A percentile compares a stretch with the other conserved stretches of the same genome.
Evolutionary conservation across 352 stramenopile genomes (phyloP).

Genomic region (Phytophthora vignae): DNA sequence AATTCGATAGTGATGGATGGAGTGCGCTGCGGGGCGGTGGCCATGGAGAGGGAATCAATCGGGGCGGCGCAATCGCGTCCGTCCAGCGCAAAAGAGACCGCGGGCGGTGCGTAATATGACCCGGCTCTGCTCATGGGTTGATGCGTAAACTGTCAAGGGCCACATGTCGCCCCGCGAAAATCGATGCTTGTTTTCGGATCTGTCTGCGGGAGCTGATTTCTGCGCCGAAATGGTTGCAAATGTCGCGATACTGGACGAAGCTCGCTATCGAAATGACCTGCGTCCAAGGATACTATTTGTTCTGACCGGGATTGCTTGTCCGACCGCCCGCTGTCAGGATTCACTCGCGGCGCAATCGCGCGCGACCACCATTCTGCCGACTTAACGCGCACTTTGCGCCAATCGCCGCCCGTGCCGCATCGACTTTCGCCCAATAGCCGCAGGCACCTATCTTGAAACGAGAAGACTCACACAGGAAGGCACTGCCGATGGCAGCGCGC

Average conservation of each 20-base stretch:
- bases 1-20: conserved; percentile 16
- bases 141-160: conserved; percentile 7
- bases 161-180: conserved; percentile 1
- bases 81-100: conserved; percentile 3
- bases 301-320: conserved; percentile 4
- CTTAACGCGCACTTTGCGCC: conserved; percentile 3
- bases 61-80: conserved; percentile 14
- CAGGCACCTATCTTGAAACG: too few relatives aligned
- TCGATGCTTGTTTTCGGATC: conserved; percentile 9
- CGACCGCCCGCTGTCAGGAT: not conserved
- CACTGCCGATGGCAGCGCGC: not conserved
- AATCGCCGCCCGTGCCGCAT: not conserved
- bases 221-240: not conserved
- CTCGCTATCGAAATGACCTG: not conserved
- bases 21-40: not conserved
- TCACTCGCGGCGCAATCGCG: not conserved
- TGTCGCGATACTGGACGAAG: too few relatives aligned
- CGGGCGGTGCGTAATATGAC: conserved; percentile 7
- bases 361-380: conserved; percentile 10
- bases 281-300: not conserved
- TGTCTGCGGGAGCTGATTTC: not conserved
- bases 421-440: not conserved
- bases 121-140: not conserved
- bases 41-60: not conserved
- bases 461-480: too few relatives aligned